These are phyloP conservation scores for Moesziomyces aphidis DNA, from an alignment of 1,284 basidiomycete genomes.

Conservation along the genomic window DNA sequence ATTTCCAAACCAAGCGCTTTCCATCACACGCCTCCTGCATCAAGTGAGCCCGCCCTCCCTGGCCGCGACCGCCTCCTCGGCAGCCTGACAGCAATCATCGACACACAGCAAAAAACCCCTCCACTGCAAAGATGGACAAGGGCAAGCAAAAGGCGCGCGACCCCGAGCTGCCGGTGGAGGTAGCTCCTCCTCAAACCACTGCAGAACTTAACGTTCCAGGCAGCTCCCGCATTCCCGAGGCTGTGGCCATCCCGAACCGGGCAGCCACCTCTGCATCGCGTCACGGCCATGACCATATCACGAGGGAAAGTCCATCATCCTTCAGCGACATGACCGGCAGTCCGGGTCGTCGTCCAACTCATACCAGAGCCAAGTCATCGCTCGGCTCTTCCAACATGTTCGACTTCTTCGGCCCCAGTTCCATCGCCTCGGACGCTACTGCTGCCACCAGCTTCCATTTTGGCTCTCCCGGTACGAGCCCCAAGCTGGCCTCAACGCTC, in stretches of 20 bases:
- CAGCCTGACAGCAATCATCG: not conserved
- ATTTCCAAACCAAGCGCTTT: not conserved
- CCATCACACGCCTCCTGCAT: not conserved
- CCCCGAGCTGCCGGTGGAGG: not conserved
- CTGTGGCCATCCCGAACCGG: slow-evolving; percentile 15
- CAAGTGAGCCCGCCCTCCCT: not conserved
- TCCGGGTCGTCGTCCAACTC: slow-evolving; percentile 19
- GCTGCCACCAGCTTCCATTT: slow-evolving; percentile 44
- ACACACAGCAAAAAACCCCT: not conserved
- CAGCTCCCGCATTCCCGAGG: slow-evolving; percentile 6
- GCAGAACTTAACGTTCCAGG: not conserved
- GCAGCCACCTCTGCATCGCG: not conserved
- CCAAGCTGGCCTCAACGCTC: slow-evolving; percentile 4
- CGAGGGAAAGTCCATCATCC: slow-evolving; percentile 1
- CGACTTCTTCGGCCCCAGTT: slow-evolving; percentile 51
- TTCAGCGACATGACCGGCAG: not conserved
- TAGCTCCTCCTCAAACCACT: not conserved
- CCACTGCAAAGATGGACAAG: slow-evolving; percentile 13
- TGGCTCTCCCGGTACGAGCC: slow-evolving; percentile 27
- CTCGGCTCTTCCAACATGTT: slow-evolving; percentile 36
- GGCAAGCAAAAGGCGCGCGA: slow-evolving; percentile 26
- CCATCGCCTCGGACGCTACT: slow-evolving; percentile 35
- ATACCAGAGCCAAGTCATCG: slow-evolving; percentile 35
- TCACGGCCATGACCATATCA: not conserved
- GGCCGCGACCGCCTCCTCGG: too few relatives aligned